Conservation (phyloP, 768 basidiomycete species). For the Tulasnella sp. region DNA sequence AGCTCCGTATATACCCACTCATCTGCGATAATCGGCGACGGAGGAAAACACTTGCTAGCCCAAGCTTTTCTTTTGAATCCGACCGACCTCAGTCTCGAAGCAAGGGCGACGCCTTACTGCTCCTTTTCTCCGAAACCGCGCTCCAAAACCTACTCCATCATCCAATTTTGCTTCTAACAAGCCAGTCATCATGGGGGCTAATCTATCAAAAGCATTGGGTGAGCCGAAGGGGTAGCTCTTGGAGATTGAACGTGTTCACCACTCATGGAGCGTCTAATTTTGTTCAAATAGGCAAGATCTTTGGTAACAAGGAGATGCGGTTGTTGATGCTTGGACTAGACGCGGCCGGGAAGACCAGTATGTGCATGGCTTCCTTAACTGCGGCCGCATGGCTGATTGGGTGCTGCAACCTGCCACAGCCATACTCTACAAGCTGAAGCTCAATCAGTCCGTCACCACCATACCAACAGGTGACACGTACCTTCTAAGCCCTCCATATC, state of each 20-base stretch:
- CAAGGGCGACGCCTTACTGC: too few species aligned
- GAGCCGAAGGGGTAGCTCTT: too few species aligned
- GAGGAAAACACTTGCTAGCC: too few species aligned
- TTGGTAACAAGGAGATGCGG: slow-evolving; percentile 20
- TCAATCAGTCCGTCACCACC: slow-evolving; percentile 31
- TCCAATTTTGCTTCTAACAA: neutral
- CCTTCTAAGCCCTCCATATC: neutral
- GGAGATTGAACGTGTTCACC: neutral
- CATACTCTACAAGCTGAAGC: slow-evolving; percentile 36
- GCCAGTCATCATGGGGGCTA: slow-evolving; percentile 20
- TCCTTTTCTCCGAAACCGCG: too few species aligned
- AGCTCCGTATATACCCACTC: too few species aligned
- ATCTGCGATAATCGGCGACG: too few species aligned
- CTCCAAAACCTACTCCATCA: too few species aligned
- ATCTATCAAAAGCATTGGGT: slow-evolving; percentile 22
- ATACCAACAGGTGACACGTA: slow-evolving; percentile 29
- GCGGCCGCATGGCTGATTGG: neutral
- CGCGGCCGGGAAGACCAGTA: slow-evolving; percentile 35
- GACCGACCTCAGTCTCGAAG: too few species aligned
- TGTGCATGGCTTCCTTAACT: slow-evolving; percentile 26
- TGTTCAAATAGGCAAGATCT: slow-evolving; percentile 12
- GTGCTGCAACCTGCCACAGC: slow-evolving; percentile 20
- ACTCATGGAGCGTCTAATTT: neutral
- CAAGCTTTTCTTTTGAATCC: too few species aligned
- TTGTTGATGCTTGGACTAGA: slow-evolving; percentile 31